These are phyloP conservation scores for Pleurotus djamor DNA, from an alignment of 768 basidiomycete species.

Conservation along the genomic window DNA sequence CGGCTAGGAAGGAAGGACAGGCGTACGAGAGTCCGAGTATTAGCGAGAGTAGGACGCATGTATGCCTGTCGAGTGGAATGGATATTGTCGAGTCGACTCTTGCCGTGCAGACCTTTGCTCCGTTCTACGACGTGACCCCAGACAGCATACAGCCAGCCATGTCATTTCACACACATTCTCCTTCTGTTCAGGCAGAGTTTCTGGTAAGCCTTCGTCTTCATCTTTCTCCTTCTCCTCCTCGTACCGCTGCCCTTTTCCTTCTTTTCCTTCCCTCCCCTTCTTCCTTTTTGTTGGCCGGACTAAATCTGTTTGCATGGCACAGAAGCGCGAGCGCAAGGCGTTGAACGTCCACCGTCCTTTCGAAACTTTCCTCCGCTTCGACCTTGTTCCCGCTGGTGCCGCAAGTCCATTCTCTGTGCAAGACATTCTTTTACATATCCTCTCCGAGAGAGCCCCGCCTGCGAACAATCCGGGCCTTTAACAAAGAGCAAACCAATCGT, in stretches of 20 bases:
- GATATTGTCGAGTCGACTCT: too few relatives aligned
- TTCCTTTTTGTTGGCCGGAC: slow-evolving; percentile 18
- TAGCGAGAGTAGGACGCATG: too few relatives aligned
- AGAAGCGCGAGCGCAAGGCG: slow-evolving; percentile 57
- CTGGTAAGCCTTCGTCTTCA: slow-evolving; percentile 7
- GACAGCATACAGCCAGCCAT: too few relatives aligned
- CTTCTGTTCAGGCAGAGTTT: too few relatives aligned
- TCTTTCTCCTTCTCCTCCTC: slow-evolving; percentile 14
- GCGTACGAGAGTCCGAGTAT: too few relatives aligned
- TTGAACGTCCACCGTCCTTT: slow-evolving; percentile 56
- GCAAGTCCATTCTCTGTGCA: slow-evolving; percentile 33
- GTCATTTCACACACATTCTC: too few relatives aligned
- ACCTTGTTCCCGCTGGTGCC: slow-evolving; percentile 31
- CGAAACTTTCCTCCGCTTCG: slow-evolving; percentile 29
- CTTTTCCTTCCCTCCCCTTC: slow-evolving; percentile 24
- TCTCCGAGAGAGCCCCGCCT: slow-evolving; percentile 52
- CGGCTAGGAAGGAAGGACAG: too few relatives aligned
- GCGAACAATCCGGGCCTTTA: slow-evolving; percentile 4
- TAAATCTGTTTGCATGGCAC: slow-evolving; percentile 10
- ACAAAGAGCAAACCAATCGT: slow-evolving; percentile 16
- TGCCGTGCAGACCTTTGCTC: too few relatives aligned
- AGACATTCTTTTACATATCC: slow-evolving; percentile 24
- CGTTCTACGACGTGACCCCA: too few relatives aligned
- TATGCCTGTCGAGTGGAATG: too few relatives aligned
- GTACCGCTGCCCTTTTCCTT: slow-evolving; percentile 19